Conservation (phyloP, 208 protist genomes). For the Leishmania aethiopica region DNA sequence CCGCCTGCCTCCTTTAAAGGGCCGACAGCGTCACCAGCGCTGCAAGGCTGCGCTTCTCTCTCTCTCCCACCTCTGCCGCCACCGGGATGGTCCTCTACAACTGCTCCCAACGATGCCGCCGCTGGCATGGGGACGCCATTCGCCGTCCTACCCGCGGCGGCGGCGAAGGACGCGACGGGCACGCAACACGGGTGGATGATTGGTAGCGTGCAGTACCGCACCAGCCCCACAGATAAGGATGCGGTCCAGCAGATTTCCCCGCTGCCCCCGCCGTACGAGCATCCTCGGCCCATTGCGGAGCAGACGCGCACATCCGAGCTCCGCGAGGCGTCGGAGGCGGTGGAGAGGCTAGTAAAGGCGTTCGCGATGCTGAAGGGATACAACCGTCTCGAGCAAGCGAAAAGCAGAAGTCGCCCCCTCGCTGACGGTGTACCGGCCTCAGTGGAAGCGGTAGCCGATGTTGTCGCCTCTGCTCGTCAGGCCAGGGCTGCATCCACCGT, state of each 20-base stretch:
- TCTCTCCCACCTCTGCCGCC: constrained; percentile 25
- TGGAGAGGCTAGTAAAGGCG: constrained; percentile 80
- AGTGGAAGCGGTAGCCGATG: not conserved
- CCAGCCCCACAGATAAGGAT: not conserved
- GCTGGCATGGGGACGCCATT: not conserved
- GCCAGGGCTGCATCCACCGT: not conserved
- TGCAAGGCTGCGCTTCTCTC: not conserved
- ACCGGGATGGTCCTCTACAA: constrained; percentile 17
- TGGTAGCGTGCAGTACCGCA: constrained; percentile 1
- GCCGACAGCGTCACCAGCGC: not conserved
- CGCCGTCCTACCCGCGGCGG: not conserved
- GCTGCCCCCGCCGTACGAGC: constrained; percentile 37
- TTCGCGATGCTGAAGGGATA: constrained; percentile 69
- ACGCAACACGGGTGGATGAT: constrained; percentile 9
- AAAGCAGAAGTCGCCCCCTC: not conserved
- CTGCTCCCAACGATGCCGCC: not conserved
- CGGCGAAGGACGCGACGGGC: not conserved
- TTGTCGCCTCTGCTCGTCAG: constrained; percentile 15
- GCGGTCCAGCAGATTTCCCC: constrained; percentile 21
- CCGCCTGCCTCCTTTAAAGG: not conserved
- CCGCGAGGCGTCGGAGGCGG: constrained; percentile 81
- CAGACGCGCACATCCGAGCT: constrained; percentile 60
- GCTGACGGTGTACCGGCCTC: not conserved
- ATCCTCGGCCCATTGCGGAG: constrained; percentile 14
- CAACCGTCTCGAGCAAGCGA: constrained; percentile 32